Evolutionary conservation across 164 flowering plant species (phyloP).

Genomic region (Cinnamomum chago): DNA sequence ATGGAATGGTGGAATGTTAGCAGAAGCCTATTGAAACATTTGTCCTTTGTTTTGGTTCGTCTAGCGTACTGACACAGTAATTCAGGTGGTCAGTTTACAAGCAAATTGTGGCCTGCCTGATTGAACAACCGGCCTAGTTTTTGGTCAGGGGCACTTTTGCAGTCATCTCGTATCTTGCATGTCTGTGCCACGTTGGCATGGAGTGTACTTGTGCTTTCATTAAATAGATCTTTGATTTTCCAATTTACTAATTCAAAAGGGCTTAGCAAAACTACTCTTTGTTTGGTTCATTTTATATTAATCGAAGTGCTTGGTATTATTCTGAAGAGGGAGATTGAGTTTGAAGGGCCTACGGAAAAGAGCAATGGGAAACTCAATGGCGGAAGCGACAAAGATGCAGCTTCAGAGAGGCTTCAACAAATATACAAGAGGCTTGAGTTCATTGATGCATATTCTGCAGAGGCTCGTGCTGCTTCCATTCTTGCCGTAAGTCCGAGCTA

Average conservation of each 20-base stretch:
- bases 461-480: conserved; percentile 93
- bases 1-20: neutral
- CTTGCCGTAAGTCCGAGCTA: conserved; percentile 66
- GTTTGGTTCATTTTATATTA: neutral
- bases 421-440: conserved; percentile 85
- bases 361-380: conserved; percentile 35
- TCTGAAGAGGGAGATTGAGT: conserved; percentile 65
- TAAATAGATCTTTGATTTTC: too few relatives aligned
- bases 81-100: neutral
- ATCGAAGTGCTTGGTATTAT: conserved; percentile 15
- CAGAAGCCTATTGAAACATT: too few relatives aligned
- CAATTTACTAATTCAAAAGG: too few relatives aligned
- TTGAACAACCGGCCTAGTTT: neutral
- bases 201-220: too few relatives aligned
- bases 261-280: neutral
- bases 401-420: conserved; percentile 65
- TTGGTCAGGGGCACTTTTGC: neutral
- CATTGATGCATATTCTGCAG: conserved; percentile 94
- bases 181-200: neutral
- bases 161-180: neutral
- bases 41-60: neutral
- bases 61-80: neutral
- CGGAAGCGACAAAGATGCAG: conserved; percentile 44
- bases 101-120: neutral
- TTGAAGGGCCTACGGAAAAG: conserved; percentile 39